Evolutionary conservation across 1,284 basidiomycete genomes (phyloP).

Genomic region (Irpex sp.): DNA sequence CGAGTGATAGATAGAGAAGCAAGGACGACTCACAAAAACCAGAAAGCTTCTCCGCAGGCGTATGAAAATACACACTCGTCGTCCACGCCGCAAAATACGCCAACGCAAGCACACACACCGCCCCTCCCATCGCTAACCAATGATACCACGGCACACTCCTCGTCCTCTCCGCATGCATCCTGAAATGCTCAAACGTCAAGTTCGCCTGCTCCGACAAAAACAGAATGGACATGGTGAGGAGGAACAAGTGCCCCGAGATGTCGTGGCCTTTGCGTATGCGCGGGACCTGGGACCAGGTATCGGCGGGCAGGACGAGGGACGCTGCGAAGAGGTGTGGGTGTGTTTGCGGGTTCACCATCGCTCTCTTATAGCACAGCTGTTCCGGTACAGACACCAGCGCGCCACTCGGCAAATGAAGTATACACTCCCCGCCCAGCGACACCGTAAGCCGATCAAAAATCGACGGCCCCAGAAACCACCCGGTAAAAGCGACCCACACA

Average conservation of each 20-base stretch:
- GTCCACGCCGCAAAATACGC: conserved; percentile 77
- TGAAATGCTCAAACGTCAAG: conserved; percentile 33
- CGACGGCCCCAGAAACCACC: conserved; percentile 91
- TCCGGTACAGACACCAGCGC: conserved; percentile 45
- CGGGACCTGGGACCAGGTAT: conserved; percentile 44
- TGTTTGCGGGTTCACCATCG: conserved; percentile 48
- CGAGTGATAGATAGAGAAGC: neutral
- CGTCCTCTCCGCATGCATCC: conserved; percentile 2
- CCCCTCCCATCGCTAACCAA: conserved; percentile 38
- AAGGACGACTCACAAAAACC: conserved; percentile 64
- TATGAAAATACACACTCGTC: conserved; percentile 90
- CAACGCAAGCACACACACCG: conserved; percentile 49
- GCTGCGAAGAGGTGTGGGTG: conserved; percentile 63
- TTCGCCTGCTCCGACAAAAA: conserved; percentile 76
- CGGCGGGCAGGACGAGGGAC: conserved; percentile 29
- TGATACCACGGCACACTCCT: conserved; percentile 35
- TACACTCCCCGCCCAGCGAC: conserved; percentile 80
- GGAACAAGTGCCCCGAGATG: conserved; percentile 91
- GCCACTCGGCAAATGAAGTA: conserved; percentile 58
- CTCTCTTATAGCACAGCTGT: conserved; percentile 54
- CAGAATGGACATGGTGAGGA: conserved; percentile 79
- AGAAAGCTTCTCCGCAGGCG: conserved; percentile 80
- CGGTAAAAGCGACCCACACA: conserved; percentile 74
- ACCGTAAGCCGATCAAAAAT: conserved; percentile 72
- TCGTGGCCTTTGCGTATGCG: conserved; percentile 81